These are phyloP conservation scores for Pleurozium schreberi DNA, from an alignment of 225 moss, liverwort and hornwort genomes.

Conservation along the genomic window DNA sequence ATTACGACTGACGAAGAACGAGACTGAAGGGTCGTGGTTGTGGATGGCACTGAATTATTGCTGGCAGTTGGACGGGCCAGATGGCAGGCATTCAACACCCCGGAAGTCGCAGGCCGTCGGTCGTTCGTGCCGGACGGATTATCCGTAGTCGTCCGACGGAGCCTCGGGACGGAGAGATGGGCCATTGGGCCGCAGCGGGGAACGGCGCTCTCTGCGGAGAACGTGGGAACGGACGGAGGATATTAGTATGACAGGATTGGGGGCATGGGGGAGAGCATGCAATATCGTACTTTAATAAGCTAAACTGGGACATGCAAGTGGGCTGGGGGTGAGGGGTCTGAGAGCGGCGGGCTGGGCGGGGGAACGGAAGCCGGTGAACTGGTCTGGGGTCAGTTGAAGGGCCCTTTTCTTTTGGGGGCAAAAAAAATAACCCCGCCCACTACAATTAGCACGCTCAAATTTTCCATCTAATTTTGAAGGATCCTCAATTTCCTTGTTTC, in stretches of 20 bases:
- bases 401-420: neutral
- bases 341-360: neutral
- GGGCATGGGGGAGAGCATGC: neutral
- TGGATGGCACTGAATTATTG: neutral
- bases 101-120: too few relatives aligned
- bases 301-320: too few relatives aligned
- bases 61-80: neutral
- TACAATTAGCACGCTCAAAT: neutral
- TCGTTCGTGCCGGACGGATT: neutral
- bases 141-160: too few relatives aligned
- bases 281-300: neutral
- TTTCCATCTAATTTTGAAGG: too few relatives aligned
- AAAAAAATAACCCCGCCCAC: neutral
- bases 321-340: too few relatives aligned
- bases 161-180: too few relatives aligned
- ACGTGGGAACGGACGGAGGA: neutral
- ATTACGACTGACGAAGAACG: too few relatives aligned
- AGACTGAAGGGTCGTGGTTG: too few relatives aligned
- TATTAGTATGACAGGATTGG: neutral
- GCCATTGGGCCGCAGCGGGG: neutral
- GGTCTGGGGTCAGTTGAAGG: neutral
- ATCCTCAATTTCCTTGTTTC: too few relatives aligned
- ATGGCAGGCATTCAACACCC: neutral
- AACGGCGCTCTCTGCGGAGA: neutral
- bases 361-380: neutral